Base-by-base conservation (phyloP, 75 land plant genomes). In the Chamaecyparis obtusa region DNA sequence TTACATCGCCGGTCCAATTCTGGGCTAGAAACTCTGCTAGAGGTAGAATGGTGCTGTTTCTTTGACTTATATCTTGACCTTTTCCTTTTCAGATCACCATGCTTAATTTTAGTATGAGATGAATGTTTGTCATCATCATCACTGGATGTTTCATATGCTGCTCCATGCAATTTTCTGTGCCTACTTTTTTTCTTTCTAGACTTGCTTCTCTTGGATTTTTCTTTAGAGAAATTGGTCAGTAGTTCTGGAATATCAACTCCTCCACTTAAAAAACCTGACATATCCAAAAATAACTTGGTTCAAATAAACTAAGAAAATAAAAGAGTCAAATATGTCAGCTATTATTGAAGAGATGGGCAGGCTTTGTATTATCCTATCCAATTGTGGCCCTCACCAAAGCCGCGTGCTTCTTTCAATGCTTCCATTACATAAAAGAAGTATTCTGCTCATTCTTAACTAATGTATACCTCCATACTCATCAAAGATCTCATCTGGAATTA, bases 391-490 rank as follows among this genome's bases (percentile, higher is more conserved):
- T 54, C 30, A 35, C 55, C 48, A 83, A n/a, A n/a, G n/a, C n/a
- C n/a, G n/a, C n/a, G n/a, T n/a, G n/a, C n/a, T n/a, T n/a, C n/a
- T n/a, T n/a, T n/a, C n/a, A n/a, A n/a, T n/a, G n/a, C n/a, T n/a
- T n/a, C n/a, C n/a, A n/a, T n/a, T n/a, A 54, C 36, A 54, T n/a
- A 57, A 51, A 36, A 48, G 55, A 33, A 78, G 83, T 33, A 57
- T 24, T 9, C 55, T 82, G 48, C 13, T 27, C 2, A 16, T 9
- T 56, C 48, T 43, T 79, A 67, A 55, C 46, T 37, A 49, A 79
- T n/a, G 74, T 77, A 33, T 90, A 98, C 99, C 99, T 95, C 99
- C 99, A 91, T 98, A 98, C 85, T 98, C 99, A 90, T 98, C 99
- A 91, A 93, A 98, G 82, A 98, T 96, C 43, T 96, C 99, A 56